Evolutionary conservation across 768 basidiomycete genomes (phyloP).

Genomic region (Phanerochaete sordida): DNA sequence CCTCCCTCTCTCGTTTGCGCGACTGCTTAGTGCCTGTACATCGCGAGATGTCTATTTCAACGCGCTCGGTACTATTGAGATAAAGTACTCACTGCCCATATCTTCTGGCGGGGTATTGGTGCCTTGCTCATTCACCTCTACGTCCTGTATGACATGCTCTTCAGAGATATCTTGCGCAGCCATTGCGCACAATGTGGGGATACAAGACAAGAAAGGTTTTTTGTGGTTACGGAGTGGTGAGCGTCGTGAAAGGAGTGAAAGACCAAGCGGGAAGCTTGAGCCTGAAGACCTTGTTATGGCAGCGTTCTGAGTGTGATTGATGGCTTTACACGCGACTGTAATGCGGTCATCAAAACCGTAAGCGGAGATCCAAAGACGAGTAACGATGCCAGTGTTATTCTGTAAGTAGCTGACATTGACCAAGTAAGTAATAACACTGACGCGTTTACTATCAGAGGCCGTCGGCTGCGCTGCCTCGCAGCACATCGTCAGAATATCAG

Average conservation of each 20-base stretch:
- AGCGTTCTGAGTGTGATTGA: background rate
- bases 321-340: constrained; percentile 1
- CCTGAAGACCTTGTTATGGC: background rate
- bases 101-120: constrained; percentile 6
- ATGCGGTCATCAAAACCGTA: background rate
- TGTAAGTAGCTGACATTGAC: background rate
- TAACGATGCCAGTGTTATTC: background rate
- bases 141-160: background rate
- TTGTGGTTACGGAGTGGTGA: background rate
- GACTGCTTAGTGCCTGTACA: constrained; percentile 42
- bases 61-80: background rate
- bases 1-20: constrained; percentile 75
- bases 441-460: too few relatives aligned
- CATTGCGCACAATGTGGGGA: background rate
- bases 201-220: background rate
- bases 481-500: background rate
- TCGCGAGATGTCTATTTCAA: background rate
- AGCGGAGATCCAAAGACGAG: background rate
- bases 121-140: background rate
- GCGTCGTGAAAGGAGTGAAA: background rate
- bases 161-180: background rate
- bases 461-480: background rate
- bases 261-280: background rate
- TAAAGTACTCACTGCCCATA: background rate
- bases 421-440: background rate